A percentile compares a stretch with the other conserved stretches of the same genome.
Conservation (phyloP, 2,329 filamentous ascomycete species). For the Diaporthe vaccinii region DNA sequence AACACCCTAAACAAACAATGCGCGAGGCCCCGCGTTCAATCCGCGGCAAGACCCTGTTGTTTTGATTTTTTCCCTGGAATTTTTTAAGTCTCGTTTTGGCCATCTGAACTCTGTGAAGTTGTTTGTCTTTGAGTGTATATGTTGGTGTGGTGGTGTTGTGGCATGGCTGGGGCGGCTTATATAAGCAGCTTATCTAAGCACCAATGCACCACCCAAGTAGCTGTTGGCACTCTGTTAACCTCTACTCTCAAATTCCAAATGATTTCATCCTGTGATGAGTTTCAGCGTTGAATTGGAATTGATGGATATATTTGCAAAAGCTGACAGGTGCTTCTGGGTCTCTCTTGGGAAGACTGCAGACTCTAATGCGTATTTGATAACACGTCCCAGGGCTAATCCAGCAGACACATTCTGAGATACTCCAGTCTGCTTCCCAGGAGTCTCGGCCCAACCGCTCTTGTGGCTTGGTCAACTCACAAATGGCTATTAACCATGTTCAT, state of each 20-base stretch:
- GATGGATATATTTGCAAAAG: background rate
- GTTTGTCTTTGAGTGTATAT: too few relatives aligned
- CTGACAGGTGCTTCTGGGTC: background rate
- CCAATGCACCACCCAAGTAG: too few relatives aligned
- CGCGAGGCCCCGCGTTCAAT: constrained; percentile 39
- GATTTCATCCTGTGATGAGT: too few relatives aligned
- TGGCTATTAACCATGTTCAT: background rate
- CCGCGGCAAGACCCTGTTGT: constrained; percentile 35
- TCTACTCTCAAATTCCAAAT: too few relatives aligned
- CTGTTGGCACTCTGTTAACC: too few relatives aligned
- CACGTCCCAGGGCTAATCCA: background rate
- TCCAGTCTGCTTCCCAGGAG: background rate
- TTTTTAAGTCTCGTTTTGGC: background rate
- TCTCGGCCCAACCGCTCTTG: background rate
- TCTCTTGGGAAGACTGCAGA: background rate
- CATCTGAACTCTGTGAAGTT: background rate
- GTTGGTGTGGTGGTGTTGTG: too few relatives aligned
- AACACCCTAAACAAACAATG: constrained; percentile 18
- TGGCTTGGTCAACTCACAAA: background rate
- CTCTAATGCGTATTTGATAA: background rate
- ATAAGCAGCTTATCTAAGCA: too few relatives aligned
- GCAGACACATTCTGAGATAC: background rate
- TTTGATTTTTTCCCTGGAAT: too few relatives aligned
- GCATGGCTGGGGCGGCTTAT: too few relatives aligned
- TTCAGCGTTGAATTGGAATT: too few relatives aligned